These are phyloP conservation scores for Neltuma alba DNA, from an alignment of 306 rosid genomes.

Conservation along the genomic window DNA sequence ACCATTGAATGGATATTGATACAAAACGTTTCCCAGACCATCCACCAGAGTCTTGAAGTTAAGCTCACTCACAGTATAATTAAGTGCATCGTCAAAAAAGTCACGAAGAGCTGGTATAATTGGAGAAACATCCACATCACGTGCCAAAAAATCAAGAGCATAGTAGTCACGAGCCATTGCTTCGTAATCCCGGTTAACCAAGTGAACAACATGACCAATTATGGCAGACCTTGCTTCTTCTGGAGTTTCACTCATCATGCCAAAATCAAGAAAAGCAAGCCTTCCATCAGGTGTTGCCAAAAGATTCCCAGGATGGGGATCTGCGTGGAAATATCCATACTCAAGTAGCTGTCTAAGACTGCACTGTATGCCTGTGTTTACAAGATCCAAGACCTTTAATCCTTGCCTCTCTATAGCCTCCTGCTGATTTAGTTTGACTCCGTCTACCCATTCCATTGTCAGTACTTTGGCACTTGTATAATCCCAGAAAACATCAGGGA, in stretches of 20 bases:
- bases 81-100: slow-evolving; percentile 89
- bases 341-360: slow-evolving; percentile 92
- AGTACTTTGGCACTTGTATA: slow-evolving; percentile 81
- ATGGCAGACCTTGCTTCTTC: slow-evolving; percentile 90
- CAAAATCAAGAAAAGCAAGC: slow-evolving; percentile 94
- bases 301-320: slow-evolving; percentile 98
- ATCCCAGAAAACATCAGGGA: slow-evolving; percentile 93
- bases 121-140: slow-evolving; percentile 86
- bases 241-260: slow-evolving; percentile 98
- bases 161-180: slow-evolving; percentile 97
- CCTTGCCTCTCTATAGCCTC: slow-evolving; percentile 90
- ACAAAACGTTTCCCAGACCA: slow-evolving; percentile 87
- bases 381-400: slow-evolving; percentile 78
- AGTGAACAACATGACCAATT: slow-evolving; percentile 94
- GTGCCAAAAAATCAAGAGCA: slow-evolving; percentile 78
- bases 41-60: slow-evolving; percentile 93
- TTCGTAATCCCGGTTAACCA: slow-evolving; percentile 93
- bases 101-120: slow-evolving; percentile 85
- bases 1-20: slow-evolving; percentile 91
- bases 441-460: slow-evolving; percentile 93
- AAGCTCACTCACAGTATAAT: slow-evolving; percentile 88
- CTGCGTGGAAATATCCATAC: slow-evolving; percentile 95
- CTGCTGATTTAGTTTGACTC: slow-evolving; percentile 88
- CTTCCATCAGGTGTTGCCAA: slow-evolving; percentile 90
- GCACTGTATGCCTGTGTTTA: slow-evolving; percentile 89